Evolutionary conservation across 768 basidiomycete species (phyloP), one percentile per base, ranked within the genome.

Genomic region (Cystofilobasidium macerans): DNA sequence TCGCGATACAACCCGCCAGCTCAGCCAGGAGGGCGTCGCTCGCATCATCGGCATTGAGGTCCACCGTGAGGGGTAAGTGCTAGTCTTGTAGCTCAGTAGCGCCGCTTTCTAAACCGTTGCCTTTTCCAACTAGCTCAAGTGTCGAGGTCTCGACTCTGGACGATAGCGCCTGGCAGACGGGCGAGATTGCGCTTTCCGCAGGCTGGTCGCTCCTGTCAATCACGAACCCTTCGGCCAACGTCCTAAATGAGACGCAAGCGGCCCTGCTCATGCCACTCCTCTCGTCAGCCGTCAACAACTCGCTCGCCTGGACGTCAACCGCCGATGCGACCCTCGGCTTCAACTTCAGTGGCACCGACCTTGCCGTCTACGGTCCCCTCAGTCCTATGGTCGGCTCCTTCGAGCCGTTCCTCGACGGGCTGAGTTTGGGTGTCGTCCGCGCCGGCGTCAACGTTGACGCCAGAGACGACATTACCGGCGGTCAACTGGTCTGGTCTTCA

Each of bases 151-250:
- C 18, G 22, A 54, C 32, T 18, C 36, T 60, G 18, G 58, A 66
- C 32, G 58, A 66, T n/a, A 53, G 56, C 30, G 42, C 32, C 40
- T 64, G 47, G 48, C 16, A 22, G 24, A 1, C 47, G 13, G 26
- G 28, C 8, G 9, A 18, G 1, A 30, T 65, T 26, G 42, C 57
- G 14, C 56, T 48, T 35, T 65, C 64, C 4, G 14, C 45, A 12
- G 64, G 64, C 7, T 65, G 64, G 64, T 60, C 40, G 18, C 24
- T 59, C 16, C 14, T 66, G 36, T 53, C 61, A 12, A 18, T 35
- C 35, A 1, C 47, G 1, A 33, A 35, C 32, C 16, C 42, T 35
- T 36, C 48, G 13, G 30, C 16, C 11, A 67, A 62, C 51, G 26
- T 61, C 42, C 26, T 45, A 38, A 62, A 67, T 42, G 26, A 30